Evolutionary conservation across 306 rosid species (phyloP).

Genomic region (Macrotyloma uniflorum): DNA sequence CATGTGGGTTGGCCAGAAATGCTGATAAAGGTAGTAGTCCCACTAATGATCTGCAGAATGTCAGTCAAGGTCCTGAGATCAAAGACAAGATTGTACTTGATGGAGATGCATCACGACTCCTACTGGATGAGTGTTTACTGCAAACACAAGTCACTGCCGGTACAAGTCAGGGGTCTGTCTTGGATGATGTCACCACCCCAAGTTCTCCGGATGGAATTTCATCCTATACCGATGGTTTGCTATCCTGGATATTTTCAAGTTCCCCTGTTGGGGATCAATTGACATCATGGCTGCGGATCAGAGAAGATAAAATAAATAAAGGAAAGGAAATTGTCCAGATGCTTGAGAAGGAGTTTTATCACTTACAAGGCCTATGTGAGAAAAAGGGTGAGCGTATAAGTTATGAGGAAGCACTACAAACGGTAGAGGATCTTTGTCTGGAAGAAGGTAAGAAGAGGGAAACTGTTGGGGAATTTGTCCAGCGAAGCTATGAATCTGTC

Average conservation of each 20-base stretch:
- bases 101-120: constrained; percentile 77
- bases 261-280: constrained; percentile 75
- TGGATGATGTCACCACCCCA: constrained; percentile 49
- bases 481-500: constrained; percentile 73
- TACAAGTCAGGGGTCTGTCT: constrained; percentile 45
- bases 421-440: constrained; percentile 82
- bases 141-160: constrained; percentile 48
- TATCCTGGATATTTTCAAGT: constrained; percentile 84
- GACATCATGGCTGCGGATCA: constrained; percentile 67
- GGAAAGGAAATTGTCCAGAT: constrained; percentile 72
- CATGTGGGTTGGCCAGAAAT: constrained; percentile 80
- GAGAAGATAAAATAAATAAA: constrained; percentile 72
- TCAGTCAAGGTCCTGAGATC: constrained; percentile 56
- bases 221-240: constrained; percentile 51
- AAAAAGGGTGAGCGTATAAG: constrained; percentile 74
- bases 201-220: constrained; percentile 54
- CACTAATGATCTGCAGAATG: constrained; percentile 50
- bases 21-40: constrained; percentile 62
- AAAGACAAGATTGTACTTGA: constrained; percentile 78
- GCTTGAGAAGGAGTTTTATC: constrained; percentile 87
- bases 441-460: constrained; percentile 87
- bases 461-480: constrained; percentile 59
- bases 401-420: constrained; percentile 80
- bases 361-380: constrained; percentile 79
- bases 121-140: constrained; percentile 73